Evolutionary conservation across 2,329 filamentous ascomycete genomes (phyloP).

Genomic region (Beauveria rudraprayagi): DNA sequence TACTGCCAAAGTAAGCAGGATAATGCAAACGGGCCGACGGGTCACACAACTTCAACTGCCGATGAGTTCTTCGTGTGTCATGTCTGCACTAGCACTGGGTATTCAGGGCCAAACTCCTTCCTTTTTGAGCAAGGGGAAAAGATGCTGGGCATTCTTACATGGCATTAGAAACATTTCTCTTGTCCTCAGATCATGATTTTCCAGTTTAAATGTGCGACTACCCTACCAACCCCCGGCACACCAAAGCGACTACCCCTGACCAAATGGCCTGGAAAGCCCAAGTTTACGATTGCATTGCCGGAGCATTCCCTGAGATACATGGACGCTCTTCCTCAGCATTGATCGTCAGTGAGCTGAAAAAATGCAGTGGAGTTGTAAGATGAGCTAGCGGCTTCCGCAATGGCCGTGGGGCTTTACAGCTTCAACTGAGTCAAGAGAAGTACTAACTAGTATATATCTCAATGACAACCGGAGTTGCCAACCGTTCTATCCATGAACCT

Average conservation of each 20-base stretch:
- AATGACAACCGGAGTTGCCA: no score
- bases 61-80: no score
- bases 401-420: not conserved
- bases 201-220: not conserved
- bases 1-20: not conserved
- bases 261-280: not conserved
- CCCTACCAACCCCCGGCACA: not conserved
- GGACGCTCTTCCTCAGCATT: not conserved
- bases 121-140: no score
- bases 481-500: no score
- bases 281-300: not conserved
- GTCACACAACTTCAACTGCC: not conserved
- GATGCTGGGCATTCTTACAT: no score
- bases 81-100: no score
- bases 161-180: no score
- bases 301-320: not conserved
- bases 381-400: not conserved
- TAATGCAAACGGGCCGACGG: not conserved
- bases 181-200: no score
- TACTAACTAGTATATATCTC: not conserved
- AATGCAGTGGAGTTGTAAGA: not conserved
- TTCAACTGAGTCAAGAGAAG: no score
- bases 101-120: no score
- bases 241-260: not conserved
- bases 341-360: not conserved